These are phyloP conservation scores for Apiospora marii DNA, from an alignment of 2,329 filamentous ascomycete species.

Conservation along the genomic window DNA sequence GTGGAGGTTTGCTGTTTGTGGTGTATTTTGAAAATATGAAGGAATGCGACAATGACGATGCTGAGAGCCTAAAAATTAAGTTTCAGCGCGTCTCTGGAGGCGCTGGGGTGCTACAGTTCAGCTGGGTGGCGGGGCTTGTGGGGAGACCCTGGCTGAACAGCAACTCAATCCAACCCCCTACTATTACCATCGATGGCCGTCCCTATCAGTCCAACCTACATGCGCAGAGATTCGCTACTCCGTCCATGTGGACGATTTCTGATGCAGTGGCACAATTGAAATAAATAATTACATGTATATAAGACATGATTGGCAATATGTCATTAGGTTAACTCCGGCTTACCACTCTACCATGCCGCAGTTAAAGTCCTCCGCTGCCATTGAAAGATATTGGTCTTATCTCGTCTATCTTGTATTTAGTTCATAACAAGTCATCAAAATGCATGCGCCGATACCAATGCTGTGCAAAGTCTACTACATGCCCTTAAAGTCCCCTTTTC, in stretches of 20 bases:
- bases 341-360: background rate
- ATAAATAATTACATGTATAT: no score
- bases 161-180: background rate
- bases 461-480: no score
- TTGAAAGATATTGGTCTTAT: no score
- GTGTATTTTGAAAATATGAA: background rate
- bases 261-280: no score
- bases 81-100: conserved; percentile 4
- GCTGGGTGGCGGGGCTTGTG: conserved; percentile 11
- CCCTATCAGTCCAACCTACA: background rate
- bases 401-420: no score
- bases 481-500: background rate
- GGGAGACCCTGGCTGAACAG: conserved; percentile 4
- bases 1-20: background rate
- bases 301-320: background rate
- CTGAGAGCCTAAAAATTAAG: conserved; percentile 3
- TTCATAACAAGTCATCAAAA: background rate
- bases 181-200: background rate
- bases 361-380: background rate
- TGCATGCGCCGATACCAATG: background rate
- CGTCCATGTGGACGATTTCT: no score
- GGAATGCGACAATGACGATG: background rate
- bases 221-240: no score
- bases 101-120: conserved; percentile 3
- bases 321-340: background rate